Evolutionary conservation across 2,329 filamentous ascomycete species (phyloP).

Genomic region (Plectosphaerella cucumerina): DNA sequence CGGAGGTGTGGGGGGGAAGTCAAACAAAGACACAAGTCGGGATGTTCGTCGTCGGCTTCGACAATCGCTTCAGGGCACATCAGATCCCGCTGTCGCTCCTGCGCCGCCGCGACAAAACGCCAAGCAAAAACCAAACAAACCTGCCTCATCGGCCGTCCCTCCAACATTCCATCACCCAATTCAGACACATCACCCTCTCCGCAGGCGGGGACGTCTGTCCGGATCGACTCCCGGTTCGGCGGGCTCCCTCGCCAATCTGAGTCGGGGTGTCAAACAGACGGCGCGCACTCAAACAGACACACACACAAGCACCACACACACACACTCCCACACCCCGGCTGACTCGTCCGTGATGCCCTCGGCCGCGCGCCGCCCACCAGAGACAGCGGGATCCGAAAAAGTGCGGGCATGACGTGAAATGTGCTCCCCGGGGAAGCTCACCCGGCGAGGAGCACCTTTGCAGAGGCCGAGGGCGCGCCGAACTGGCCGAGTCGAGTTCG

Average conservation of each 20-base stretch:
- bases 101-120: no score
- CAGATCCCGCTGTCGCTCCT: no score
- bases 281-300: neutral
- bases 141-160: neutral
- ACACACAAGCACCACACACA: neutral
- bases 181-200: neutral
- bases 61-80: no score
- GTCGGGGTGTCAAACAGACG: slow-evolving; percentile 1
- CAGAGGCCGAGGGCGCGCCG: no score
- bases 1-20: no score
- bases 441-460: no score
- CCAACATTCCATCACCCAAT: no score
- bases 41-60: no score
- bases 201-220: neutral
- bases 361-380: neutral
- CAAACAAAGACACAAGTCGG: no score
- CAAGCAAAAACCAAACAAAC: no score
- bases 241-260: slow-evolving; percentile 4
- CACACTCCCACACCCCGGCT: neutral
- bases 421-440: no score
- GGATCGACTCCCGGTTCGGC: neutral
- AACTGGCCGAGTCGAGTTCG: no score
- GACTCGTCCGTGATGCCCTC: neutral
- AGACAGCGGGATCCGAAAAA: neutral
- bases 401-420: neutral